Conservation (phyloP, 345 rosid species). For the Camelina hispida region DNA sequence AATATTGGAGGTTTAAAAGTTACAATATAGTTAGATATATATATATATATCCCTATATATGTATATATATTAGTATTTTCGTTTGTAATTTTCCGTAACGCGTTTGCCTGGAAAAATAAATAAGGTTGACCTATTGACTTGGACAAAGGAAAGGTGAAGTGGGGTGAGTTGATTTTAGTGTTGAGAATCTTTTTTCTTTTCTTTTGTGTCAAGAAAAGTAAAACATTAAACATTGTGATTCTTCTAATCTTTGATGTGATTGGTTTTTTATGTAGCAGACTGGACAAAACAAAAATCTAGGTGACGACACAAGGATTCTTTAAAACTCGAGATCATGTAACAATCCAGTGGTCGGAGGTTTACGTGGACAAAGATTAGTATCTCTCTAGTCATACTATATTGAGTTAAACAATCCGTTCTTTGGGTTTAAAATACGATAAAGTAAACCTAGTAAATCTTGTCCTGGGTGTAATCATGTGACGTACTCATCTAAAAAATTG, state of each 20-base stretch:
- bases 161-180: conserved; percentile 29
- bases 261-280: neutral
- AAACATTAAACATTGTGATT: no score
- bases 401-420: no score
- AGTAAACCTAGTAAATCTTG: no score
- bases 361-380: neutral
- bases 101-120: conserved; percentile 22
- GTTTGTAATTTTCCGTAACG: conserved; percentile 21
- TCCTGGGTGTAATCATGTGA: no score
- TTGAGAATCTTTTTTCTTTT: neutral
- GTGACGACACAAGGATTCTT: neutral
- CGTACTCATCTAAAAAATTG: no score
- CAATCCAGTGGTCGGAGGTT: neutral
- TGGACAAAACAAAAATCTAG: neutral
- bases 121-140: conserved; percentile 40
- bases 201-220: no score
- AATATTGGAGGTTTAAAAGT: neutral
- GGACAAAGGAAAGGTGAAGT: neutral
- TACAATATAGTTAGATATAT: neutral
- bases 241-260: conserved; percentile 18
- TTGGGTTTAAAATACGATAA: no score
- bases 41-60: neutral
- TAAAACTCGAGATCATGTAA: neutral
- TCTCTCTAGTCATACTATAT: neutral
- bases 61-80: neutral